Conservation (phyloP, 1,284 basidiomycete species). For the Heterobasidion occidentale region DNA sequence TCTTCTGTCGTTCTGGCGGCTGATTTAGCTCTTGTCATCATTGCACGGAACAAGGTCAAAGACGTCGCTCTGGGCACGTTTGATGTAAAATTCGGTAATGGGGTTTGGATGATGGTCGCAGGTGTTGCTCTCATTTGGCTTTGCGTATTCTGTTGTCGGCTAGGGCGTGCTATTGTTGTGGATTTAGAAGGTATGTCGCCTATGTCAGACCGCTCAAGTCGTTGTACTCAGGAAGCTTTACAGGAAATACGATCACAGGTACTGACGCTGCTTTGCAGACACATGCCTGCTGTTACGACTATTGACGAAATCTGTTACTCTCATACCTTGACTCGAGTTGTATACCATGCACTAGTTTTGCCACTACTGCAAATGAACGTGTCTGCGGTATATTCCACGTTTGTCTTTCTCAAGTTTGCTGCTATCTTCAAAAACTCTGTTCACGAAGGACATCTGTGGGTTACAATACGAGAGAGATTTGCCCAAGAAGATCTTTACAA, state of each 20-base stretch:
- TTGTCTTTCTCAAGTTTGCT: too few species aligned
- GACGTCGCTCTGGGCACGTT: slow-evolving; percentile 35
- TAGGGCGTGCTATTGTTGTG: slow-evolving; percentile 64
- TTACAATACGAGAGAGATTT: too few species aligned
- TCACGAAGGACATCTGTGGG: too few species aligned
- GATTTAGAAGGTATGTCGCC: slow-evolving; percentile 21
- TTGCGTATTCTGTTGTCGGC: slow-evolving; percentile 52
- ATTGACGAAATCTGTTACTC: too few species aligned
- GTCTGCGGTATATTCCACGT: too few species aligned
- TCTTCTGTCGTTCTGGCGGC: slow-evolving; percentile 46
- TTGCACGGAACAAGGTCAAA: slow-evolving; percentile 36
- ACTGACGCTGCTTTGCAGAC: not conserved
- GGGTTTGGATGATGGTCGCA: slow-evolving; percentile 59
- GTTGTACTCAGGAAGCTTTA: not conserved
- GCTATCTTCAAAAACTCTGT: too few species aligned
- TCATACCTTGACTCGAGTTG: too few species aligned
- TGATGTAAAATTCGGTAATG: slow-evolving; percentile 52
- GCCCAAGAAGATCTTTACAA: too few species aligned
- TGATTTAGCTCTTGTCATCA: slow-evolving; percentile 52
- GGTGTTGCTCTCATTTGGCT: slow-evolving; percentile 50
- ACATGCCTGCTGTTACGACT: too few species aligned
- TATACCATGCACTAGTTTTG: too few species aligned
- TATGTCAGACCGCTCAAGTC: not conserved
- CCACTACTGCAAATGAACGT: too few species aligned
- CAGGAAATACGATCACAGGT: not conserved